Base-by-base conservation (phyloP, 176 grass and related monocot species). In the Rhynchospora pubera region DNA sequence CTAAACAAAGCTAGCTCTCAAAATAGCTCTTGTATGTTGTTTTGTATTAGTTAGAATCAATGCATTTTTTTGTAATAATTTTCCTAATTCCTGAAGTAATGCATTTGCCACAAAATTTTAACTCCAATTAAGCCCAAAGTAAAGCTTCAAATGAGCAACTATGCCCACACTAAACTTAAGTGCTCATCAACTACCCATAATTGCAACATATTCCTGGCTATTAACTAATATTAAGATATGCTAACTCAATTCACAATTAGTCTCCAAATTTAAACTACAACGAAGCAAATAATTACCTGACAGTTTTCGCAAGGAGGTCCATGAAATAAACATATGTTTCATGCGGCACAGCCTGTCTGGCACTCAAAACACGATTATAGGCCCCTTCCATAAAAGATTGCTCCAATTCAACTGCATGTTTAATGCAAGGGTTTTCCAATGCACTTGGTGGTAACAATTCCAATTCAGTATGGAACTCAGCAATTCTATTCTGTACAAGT, bases 401-500 rank as follows among this genome's bases (percentile, higher is more conserved):
- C 58, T 90, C 94, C 81, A 97, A 85, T 44, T 91, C 88, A 18
- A 91, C 79, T 14, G 71, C 89, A 77, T 90, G 90, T 30, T 90
- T 93, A 45, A 97, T 93, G 84, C 89, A 97, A 65, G 89, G 82
- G 76, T 93, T 91, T 50, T 89, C 83, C 16, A 91, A 80, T 74
- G 89, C 89, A 79, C 55, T 79, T 11, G 30, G 57, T 5, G 87
- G 58, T 81, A 97, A 82, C 78, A 97, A 83, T 87, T 93, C 91
- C 57, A 97, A 75, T 87, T 97, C 94, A 9, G 86, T 90, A 62
- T 97, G 94, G 42, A 97, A 93, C 74, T 97, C 91, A 9, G 89
- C 89, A 78, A 91, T 93, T 85, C 83, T 91, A 78, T 89, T 93
- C 89, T 99, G 96, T 50, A 99, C 96, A 30, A 99, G 80, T 9